These are phyloP conservation scores for Hypoxylon sp. DNA, from an alignment of 2,329 filamentous ascomycete genomes.

Conservation along the genomic window DNA sequence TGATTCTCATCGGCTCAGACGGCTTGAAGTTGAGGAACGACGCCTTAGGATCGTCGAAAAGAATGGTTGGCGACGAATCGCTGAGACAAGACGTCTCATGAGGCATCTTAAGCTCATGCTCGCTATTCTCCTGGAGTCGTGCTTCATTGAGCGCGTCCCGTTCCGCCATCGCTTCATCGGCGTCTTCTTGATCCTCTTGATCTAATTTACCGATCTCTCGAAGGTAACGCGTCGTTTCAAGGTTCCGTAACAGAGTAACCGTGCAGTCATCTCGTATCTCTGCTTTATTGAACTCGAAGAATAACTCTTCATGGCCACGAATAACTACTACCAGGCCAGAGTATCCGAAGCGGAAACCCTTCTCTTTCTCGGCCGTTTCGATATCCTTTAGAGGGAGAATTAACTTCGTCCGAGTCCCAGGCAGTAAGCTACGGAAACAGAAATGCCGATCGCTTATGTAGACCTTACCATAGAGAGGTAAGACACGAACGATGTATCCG, in stretches of 20 bases:
- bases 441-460: constrained; percentile 91
- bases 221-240: constrained; percentile 81
- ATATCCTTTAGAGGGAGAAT: constrained; percentile 92
- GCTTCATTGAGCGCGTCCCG: constrained; percentile 85
- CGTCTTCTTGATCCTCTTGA: constrained; percentile 77
- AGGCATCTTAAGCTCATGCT: constrained; percentile 67
- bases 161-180: constrained; percentile 83
- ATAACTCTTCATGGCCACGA: constrained; percentile 92
- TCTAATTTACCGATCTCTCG: constrained; percentile 78
- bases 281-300: constrained; percentile 88
- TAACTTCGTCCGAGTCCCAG: constrained; percentile 91
- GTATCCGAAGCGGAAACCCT: constrained; percentile 93
- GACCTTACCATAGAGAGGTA: constrained; percentile 95
- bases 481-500: constrained; percentile 88
- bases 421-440: constrained; percentile 92
- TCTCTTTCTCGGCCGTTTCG: constrained; percentile 94
- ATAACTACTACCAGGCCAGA: constrained; percentile 94
- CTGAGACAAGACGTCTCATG: constrained; percentile 61
- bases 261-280: constrained; percentile 91
- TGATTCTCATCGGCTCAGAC: constrained; percentile 81
- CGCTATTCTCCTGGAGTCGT: constrained; percentile 67
- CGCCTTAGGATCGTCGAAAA: constrained; percentile 90
- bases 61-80: constrained; percentile 77
- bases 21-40: constrained; percentile 95
- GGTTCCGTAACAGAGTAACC: constrained; percentile 81